Evolutionary conservation across 83 land plant genomes (phyloP).

Genomic region (Larix sibirica): DNA sequence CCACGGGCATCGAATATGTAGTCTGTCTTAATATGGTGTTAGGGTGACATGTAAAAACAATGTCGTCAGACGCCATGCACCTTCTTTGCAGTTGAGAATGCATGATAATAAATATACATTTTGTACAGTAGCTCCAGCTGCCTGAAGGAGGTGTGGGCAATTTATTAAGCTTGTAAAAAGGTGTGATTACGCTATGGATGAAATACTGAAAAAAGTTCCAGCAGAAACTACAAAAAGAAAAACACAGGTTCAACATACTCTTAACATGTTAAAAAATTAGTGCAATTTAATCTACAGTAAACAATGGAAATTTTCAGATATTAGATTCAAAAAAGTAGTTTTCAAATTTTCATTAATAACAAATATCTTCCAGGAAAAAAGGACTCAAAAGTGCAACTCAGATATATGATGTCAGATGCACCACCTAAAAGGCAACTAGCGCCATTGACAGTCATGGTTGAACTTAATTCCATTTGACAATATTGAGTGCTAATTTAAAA

Average conservation of each 20-base stretch:
- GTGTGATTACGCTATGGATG: background rate
- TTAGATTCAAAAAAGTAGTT: background rate
- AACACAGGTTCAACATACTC: background rate
- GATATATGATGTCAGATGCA: background rate
- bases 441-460: background rate
- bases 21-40: too few species aligned
- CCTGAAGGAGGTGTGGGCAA: background rate
- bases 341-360: background rate
- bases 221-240: background rate
- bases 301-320: background rate
- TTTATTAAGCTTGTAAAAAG: background rate
- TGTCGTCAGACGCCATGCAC: too few species aligned
- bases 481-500: background rate
- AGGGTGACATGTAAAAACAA: too few species aligned
- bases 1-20: too few species aligned
- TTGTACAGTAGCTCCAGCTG: background rate
- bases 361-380: background rate
- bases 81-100: too few species aligned
- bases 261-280: background rate
- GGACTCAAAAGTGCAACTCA: background rate
- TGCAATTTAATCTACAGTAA: background rate
- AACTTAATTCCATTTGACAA: background rate
- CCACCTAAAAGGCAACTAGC: background rate
- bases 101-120: background rate
- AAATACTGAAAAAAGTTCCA: background rate